Evolutionary conservation across 2,329 filamentous ascomycete genomes (phyloP).

Genomic region (Xylogone sp.): DNA sequence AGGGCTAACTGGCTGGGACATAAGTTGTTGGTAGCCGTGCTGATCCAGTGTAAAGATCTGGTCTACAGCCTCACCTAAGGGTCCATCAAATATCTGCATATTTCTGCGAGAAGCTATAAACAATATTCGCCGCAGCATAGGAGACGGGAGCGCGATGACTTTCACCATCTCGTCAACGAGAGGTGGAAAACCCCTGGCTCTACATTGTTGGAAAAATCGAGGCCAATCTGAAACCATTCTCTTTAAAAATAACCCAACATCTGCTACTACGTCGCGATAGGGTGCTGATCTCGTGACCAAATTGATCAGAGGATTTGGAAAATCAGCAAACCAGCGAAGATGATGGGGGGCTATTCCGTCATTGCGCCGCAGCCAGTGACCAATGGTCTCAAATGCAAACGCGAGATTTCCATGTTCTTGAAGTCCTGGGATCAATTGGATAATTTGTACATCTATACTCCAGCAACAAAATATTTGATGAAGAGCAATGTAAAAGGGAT

Average conservation of each 20-base stretch:
- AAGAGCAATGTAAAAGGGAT: constrained; percentile 60
- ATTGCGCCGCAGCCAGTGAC: constrained; percentile 43
- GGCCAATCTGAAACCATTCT: constrained; percentile 39
- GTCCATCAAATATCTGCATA: constrained; percentile 36
- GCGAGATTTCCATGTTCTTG: constrained; percentile 15
- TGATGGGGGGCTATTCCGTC: constrained; percentile 32
- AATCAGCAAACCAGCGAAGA: constrained; percentile 41
- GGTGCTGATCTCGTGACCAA: constrained; percentile 25
- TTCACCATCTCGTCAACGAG: constrained; percentile 51
- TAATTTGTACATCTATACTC: constrained; percentile 26
- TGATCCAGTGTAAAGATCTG: constrained; percentile 33
- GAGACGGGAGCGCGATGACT: constrained; percentile 45
- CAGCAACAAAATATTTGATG: constrained; percentile 64
- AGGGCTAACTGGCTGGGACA: neutral
- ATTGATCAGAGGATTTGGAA: constrained; percentile 36
- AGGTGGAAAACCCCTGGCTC: constrained; percentile 43
- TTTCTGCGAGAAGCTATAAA: constrained; percentile 49
- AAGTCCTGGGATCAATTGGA: constrained; percentile 32
- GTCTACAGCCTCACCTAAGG: constrained; percentile 30
- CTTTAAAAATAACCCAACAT: constrained; percentile 42
- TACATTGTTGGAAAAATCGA: constrained; percentile 32
- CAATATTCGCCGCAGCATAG: constrained; percentile 47
- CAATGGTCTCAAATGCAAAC: constrained; percentile 32
- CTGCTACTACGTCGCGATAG: constrained; percentile 25
- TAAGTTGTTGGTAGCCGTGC: constrained; percentile 24